Conservation (phyloP, 768 basidiomycete genomes). For the Sarcodon aspratus region DNA sequence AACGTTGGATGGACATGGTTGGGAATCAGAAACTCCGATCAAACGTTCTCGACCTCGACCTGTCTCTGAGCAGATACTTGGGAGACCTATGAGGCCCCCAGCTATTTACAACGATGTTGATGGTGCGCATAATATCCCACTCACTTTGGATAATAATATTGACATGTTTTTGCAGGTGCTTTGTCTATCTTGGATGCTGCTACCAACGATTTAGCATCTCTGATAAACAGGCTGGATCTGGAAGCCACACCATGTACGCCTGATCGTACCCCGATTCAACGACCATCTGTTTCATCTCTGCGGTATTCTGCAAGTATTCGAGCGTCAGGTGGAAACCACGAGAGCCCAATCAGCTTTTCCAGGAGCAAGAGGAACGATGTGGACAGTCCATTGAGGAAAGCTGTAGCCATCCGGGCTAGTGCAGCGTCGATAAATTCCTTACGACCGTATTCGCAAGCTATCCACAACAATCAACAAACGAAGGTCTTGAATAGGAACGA, state of each 20-base stretch:
- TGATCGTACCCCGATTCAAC: slow-evolving; percentile 20
- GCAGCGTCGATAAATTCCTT: slow-evolving; percentile 35
- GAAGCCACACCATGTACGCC: slow-evolving; percentile 61
- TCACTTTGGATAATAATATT: not conserved
- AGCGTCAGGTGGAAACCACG: slow-evolving; percentile 9
- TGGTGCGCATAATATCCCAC: slow-evolving; percentile 21
- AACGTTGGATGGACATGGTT: slow-evolving; percentile 36
- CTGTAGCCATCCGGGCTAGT: slow-evolving; percentile 21
- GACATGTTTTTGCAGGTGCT: slow-evolving; percentile 28
- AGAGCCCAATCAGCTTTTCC: slow-evolving; percentile 17
- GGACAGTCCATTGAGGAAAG: slow-evolving; percentile 25
- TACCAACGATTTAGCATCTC: slow-evolving; percentile 65
- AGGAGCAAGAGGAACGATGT: not conserved
- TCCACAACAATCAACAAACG: slow-evolving; percentile 4
- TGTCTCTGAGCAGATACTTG: slow-evolving; percentile 51
- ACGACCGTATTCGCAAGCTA: slow-evolving; percentile 33
- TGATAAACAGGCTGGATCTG: slow-evolving; percentile 74
- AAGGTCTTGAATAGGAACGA: slow-evolving; percentile 2
- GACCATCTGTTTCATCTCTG: slow-evolving; percentile 12
- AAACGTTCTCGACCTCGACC: slow-evolving; percentile 42
- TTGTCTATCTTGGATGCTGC: slow-evolving; percentile 68
- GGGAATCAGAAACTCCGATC: slow-evolving; percentile 20
- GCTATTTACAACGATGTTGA: slow-evolving; percentile 41
- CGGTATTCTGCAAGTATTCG: slow-evolving; percentile 7
- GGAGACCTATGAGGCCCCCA: slow-evolving; percentile 29